phyloP scores from a whole-genome alignment of 345 rosid genomes.

The Cardiospermum halicacabum region DNA sequence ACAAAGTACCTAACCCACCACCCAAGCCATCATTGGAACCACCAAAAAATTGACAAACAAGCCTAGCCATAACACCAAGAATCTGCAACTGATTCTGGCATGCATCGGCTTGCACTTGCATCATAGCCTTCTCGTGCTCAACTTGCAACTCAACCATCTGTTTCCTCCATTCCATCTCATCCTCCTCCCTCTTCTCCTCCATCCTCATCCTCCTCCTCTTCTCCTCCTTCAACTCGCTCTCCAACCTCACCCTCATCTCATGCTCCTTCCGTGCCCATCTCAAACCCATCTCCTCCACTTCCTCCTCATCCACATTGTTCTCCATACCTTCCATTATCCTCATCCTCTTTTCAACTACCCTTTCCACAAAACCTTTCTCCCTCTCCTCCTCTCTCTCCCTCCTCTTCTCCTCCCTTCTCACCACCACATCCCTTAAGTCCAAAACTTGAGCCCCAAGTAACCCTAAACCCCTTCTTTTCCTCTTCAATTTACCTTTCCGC shows the following conservation, averaged over 20 bases:
- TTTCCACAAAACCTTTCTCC: conserved; percentile 35
- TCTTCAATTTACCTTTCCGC: conserved; percentile 30
- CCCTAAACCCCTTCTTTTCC: conserved; percentile 36
- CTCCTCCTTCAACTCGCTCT: conserved; percentile 48
- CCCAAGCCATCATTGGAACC: conserved; percentile 49
- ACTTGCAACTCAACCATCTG: conserved; percentile 54
- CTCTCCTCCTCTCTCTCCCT: conserved; percentile 46
- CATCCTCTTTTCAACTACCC: conserved; percentile 36
- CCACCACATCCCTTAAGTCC: conserved; percentile 46
- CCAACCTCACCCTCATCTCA: conserved; percentile 41
- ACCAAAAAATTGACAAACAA: conserved; percentile 60
- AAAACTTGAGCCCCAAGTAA: conserved; percentile 42
- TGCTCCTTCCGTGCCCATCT: conserved; percentile 42
- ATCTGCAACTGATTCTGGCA: conserved; percentile 77
- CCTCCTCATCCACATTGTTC: conserved; percentile 42
- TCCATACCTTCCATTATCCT: conserved; percentile 46
- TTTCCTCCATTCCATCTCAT: conserved; percentile 80
- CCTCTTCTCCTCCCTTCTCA: conserved; percentile 57
- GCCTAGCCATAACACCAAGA: conserved; percentile 58
- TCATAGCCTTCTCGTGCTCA: conserved; percentile 65
- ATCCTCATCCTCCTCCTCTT: conserved; percentile 42
- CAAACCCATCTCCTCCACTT: conserved; percentile 50
- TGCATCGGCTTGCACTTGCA: conserved; percentile 70
- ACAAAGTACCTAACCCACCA: conserved; percentile 44
- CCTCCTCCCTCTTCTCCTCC: conserved; percentile 69